Evolutionary conservation across 2,329 filamentous ascomycete genomes (phyloP).

Genomic region (Arthroderma sp.): DNA sequence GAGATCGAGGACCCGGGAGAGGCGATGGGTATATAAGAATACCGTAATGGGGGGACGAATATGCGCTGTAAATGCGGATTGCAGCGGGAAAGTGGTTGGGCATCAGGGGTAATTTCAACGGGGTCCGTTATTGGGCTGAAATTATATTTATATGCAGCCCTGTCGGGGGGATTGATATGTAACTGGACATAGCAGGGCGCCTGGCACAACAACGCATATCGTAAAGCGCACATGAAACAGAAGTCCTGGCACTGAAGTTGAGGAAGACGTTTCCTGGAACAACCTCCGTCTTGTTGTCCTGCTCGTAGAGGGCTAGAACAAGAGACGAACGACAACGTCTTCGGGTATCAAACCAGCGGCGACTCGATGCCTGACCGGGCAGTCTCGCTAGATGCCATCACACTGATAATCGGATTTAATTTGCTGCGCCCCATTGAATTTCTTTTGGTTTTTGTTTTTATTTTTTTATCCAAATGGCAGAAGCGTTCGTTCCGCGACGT

Average conservation of each 20-base stretch:
- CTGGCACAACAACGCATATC: background rate
- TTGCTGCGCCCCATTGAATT: background rate
- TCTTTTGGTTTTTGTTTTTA: background rate
- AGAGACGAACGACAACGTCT: background rate
- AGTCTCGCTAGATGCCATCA: background rate
- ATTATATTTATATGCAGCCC: background rate
- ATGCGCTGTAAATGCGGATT: background rate
- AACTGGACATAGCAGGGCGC: constrained; percentile 1
- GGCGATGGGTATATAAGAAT: background rate
- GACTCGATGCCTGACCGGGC: constrained; percentile 1
- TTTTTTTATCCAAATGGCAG: background rate
- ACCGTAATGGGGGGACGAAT: background rate
- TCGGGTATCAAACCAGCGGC: background rate
- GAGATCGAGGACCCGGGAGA: background rate
- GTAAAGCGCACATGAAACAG: background rate
- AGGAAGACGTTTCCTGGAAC: background rate
- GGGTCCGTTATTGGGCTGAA: background rate
- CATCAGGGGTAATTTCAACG: constrained; percentile 1
- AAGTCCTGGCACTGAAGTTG: background rate
- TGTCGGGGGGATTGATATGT: background rate
- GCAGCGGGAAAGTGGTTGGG: constrained; percentile 3
- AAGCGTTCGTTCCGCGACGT: background rate
- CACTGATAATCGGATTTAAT: background rate
- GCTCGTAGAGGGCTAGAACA: background rate
- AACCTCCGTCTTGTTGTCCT: background rate